Conservation (phyloP, 116 monocot genomes). For the Cymodocea nodosa region DNA sequence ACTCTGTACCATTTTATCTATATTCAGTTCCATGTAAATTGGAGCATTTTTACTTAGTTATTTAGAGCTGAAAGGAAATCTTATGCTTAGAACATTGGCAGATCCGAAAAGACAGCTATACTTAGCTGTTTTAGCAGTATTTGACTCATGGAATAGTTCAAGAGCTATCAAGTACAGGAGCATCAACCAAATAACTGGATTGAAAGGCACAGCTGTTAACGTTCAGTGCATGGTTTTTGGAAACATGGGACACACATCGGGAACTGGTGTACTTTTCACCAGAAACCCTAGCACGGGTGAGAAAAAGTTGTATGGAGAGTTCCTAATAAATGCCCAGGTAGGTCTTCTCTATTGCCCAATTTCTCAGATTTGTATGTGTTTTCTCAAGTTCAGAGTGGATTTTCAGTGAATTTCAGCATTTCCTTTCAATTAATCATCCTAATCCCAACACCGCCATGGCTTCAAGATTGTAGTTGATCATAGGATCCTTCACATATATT, state of each 20-base stretch:
- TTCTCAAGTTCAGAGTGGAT: too few species aligned
- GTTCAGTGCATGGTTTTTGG: constrained; percentile 97
- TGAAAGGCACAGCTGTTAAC: constrained; percentile 94
- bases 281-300: constrained; percentile 95
- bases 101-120: constrained; percentile 74
- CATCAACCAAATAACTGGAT: constrained; percentile 80
- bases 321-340: constrained; percentile 94
- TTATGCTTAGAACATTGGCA: constrained; percentile 8
- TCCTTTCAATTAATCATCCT: too few species aligned
- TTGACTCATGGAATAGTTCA: constrained; percentile 92
- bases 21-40: too few species aligned
- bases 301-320: constrained; percentile 93
- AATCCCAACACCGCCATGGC: too few species aligned
- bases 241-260: constrained; percentile 95
- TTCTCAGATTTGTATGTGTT: not conserved
- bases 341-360: not conserved
- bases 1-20: too few species aligned
- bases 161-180: constrained; percentile 86
- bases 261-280: constrained; percentile 96
- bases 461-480: too few species aligned
- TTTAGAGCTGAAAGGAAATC: not conserved
- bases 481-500: too few species aligned
- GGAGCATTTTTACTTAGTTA: not conserved
- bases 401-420: too few species aligned
- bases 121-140: constrained; percentile 79